Conservation (phyloP, 2,329 filamentous ascomycete genomes). For the Ophidiomyces ophidiicola region DNA sequence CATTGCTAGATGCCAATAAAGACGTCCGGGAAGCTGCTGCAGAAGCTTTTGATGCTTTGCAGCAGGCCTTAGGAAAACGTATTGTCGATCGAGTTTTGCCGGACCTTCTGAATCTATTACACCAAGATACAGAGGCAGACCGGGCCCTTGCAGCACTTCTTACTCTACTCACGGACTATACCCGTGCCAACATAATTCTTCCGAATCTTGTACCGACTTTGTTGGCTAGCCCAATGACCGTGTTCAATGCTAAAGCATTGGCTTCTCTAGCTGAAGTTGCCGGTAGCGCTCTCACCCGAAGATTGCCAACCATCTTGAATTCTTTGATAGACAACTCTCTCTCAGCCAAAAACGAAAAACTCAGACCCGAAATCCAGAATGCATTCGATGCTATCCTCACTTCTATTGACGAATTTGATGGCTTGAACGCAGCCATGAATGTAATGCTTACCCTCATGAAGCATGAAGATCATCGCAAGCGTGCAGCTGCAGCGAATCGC, state of each 20-base stretch:
- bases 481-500: slow-evolving; percentile 65
- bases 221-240: slow-evolving; percentile 75
- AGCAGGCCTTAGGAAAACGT: slow-evolving; percentile 85
- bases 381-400: slow-evolving; percentile 83
- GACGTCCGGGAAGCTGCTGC: slow-evolving; percentile 92
- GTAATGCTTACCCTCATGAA: slow-evolving; percentile 79
- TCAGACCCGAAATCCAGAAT: slow-evolving; percentile 58
- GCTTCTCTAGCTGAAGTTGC: slow-evolving; percentile 90
- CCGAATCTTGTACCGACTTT: slow-evolving; percentile 92
- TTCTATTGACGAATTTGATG: slow-evolving; percentile 91
- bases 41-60: slow-evolving; percentile 90
- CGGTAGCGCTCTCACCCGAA: slow-evolving; percentile 76
- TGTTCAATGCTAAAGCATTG: slow-evolving; percentile 88
- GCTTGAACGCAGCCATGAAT: slow-evolving; percentile 90
- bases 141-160: slow-evolving; percentile 86
- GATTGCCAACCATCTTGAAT: slow-evolving; percentile 81
- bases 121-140: slow-evolving; percentile 73
- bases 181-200: slow-evolving; percentile 87
- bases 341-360: slow-evolving; percentile 55
- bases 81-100: slow-evolving; percentile 93
- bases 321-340: slow-evolving; percentile 89
- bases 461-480: slow-evolving; percentile 78
- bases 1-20: slow-evolving; percentile 75
- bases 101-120: slow-evolving; percentile 76
- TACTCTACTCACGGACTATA: slow-evolving; percentile 85